Evolutionary conservation across 331 rosid species (phyloP).

Genomic region (Rosa hybrid): DNA sequence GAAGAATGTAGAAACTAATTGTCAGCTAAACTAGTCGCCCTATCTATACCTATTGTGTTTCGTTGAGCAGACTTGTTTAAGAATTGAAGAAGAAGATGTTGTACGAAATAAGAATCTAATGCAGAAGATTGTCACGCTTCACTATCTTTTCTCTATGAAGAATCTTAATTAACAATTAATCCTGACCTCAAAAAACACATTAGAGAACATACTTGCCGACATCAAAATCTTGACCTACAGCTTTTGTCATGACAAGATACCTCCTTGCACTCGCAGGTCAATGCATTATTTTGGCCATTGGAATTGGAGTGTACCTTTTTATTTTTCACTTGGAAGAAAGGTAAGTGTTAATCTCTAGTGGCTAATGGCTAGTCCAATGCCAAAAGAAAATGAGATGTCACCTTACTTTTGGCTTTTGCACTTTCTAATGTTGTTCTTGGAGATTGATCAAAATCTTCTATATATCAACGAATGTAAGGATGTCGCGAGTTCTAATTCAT

Average conservation of each 20-base stretch:
- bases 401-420: neutral
- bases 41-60: neutral
- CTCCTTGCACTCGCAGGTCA: neutral
- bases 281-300: neutral
- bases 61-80: neutral
- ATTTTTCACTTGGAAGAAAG: neutral
- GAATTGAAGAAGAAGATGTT: neutral
- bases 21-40: neutral
- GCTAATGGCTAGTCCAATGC: neutral
- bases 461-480: neutral
- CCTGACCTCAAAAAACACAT: constrained; percentile 6
- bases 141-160: neutral
- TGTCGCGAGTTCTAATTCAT: too few relatives aligned
- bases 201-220: constrained; percentile 21
- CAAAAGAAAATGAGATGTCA: neutral
- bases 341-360: neutral
- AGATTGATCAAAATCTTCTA: neutral
- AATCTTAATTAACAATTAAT: neutral
- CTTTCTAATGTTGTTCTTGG: neutral
- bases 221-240: constrained; percentile 24
- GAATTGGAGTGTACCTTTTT: neutral
- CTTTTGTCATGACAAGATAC: constrained; percentile 21
- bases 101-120: neutral
- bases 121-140: neutral
- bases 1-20: too few relatives aligned